Evolutionary conservation across 73 alveolate genomes (phyloP).

Genomic region (Paramecium tetraurelia): DNA sequence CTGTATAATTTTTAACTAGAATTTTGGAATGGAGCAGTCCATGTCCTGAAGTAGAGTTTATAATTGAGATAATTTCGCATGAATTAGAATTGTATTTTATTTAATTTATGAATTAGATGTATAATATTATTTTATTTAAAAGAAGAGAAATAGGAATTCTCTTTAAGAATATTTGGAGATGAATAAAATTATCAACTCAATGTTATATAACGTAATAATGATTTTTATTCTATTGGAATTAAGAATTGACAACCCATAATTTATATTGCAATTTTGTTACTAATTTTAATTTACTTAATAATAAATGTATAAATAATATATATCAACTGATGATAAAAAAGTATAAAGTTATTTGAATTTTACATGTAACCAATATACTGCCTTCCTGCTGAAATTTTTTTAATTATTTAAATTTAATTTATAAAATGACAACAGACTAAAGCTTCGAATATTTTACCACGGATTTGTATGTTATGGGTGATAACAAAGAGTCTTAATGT

Average conservation of each 20-base stretch:
- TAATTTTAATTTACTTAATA: background rate
- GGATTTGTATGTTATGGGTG: constrained; percentile 31
- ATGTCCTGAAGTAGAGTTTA: background rate
- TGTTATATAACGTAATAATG: background rate
- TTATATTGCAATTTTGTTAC: background rate
- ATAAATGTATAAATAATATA: background rate
- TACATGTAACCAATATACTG: constrained; percentile 45
- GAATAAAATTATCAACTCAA: background rate
- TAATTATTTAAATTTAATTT: background rate
- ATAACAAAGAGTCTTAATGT: background rate
- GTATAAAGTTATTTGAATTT: constrained; percentile 1
- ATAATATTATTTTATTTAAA: background rate
- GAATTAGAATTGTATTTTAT: background rate
- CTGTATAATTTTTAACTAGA: background rate
- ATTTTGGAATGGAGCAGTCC: background rate
- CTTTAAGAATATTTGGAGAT: background rate
- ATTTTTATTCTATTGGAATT: background rate
- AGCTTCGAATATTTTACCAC: background rate
- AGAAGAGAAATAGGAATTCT: background rate
- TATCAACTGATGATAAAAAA: constrained; percentile 4
- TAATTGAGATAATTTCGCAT: background rate
- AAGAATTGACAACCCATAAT: background rate
- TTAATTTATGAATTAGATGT: background rate
- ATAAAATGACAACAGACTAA: background rate
- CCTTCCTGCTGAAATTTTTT: constrained; percentile 45